These are phyloP conservation scores for Mortierella sp. DNA, from an alignment of 371 early-diverging fungal genomes.

Conservation along the genomic window DNA sequence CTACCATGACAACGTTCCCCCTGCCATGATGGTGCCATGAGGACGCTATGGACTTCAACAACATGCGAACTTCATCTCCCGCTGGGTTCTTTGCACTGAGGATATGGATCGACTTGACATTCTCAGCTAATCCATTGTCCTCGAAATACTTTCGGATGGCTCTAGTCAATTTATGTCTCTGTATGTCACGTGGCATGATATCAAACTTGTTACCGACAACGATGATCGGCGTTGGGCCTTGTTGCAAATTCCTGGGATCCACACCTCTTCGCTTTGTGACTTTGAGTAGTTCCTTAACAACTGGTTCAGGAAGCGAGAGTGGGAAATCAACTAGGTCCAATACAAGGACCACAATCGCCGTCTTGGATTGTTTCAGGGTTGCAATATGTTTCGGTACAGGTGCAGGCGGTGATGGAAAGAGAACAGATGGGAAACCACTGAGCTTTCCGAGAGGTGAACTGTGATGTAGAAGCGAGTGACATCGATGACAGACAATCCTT, in stretches of 20 bases:
- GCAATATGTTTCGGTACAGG: constrained; percentile 43
- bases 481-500: constrained; percentile 42
- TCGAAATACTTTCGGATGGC: constrained; percentile 19
- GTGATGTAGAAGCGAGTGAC: constrained; percentile 51
- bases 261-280: neutral
- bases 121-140: constrained; percentile 15
- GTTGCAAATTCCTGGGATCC: neutral
- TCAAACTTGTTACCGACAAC: constrained; percentile 56
- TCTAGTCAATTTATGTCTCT: constrained; percentile 21
- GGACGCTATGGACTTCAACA: constrained; percentile 30
- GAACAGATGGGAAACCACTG: constrained; percentile 10
- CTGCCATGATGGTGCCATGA: constrained; percentile 35
- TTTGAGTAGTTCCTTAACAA: constrained; percentile 33
- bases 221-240: constrained; percentile 31
- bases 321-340: constrained; percentile 51
- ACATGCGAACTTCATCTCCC: constrained; percentile 38
- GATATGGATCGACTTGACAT: constrained; percentile 36
- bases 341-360: constrained; percentile 42
- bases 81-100: constrained; percentile 52
- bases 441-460: constrained; percentile 30
- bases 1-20: constrained; percentile 49
- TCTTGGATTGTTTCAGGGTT: constrained; percentile 38
- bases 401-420: constrained; percentile 43
- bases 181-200: constrained; percentile 39
- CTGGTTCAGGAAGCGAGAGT: constrained; percentile 38